phyloP scores from a whole-genome alignment of 2,329 filamentous ascomycete species.

The Bretziella fagacearum region DNA sequence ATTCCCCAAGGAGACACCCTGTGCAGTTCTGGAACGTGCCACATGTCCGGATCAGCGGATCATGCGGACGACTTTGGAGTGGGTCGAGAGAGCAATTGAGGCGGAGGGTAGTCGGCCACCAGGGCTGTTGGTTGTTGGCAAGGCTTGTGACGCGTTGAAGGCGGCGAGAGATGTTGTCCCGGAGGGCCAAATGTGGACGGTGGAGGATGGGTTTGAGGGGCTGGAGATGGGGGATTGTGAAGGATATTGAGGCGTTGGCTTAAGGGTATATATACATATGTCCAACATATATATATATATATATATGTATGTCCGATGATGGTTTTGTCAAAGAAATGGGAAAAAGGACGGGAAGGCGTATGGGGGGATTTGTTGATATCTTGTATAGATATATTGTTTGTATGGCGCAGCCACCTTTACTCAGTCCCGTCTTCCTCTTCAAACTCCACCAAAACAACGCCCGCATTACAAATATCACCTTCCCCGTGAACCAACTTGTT shows the following conservation, averaged over 20 bases:
- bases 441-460: constrained; percentile 57
- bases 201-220: constrained; percentile 73
- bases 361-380: neutral
- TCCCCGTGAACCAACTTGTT: constrained; percentile 58
- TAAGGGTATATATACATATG: neutral
- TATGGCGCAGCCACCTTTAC: neutral
- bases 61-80: constrained; percentile 67
- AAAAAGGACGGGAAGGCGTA: too few species aligned
- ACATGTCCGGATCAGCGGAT: constrained; percentile 90
- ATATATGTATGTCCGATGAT: neutral
- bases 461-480: constrained; percentile 65
- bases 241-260: constrained; percentile 11
- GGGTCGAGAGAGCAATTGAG: constrained; percentile 69
- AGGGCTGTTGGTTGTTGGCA: constrained; percentile 70
- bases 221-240: constrained; percentile 35
- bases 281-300: constrained; percentile 1
- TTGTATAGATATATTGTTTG: neutral
- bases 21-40: constrained; percentile 82
- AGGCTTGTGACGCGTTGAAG: constrained; percentile 64
- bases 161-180: constrained; percentile 19
- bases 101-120: constrained; percentile 79
- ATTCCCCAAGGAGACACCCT: constrained; percentile 68
- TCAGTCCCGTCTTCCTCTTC: constrained; percentile 29
- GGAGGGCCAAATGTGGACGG: constrained; percentile 50
- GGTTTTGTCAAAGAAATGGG: too few species aligned